Evolutionary conservation across 139 green algal genomes (phyloP), one percentile per base, ranked within the genome.

Genomic region (Pleodorina starrii): DNA sequence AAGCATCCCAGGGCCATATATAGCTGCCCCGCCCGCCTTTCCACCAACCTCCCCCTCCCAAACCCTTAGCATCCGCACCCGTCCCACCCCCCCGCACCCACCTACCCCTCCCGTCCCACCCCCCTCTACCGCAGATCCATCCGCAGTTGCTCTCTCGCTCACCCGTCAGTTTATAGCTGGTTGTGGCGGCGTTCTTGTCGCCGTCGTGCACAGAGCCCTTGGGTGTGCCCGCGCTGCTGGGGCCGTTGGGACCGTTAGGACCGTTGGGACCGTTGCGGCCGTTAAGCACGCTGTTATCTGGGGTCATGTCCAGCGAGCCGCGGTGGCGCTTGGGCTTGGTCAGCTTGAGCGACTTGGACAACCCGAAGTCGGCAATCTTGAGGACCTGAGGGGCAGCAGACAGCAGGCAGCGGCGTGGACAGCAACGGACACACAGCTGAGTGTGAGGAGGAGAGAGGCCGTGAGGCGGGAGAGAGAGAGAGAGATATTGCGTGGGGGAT

Each of bases 341-440:
- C 38, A 95, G 91, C 83, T 94, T 94, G 48, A 98, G 93, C 40
- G 96, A 98, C 91, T 98, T 98, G 63, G 90, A 96, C 38, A 99
- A 92, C 0, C 96, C 97, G 87, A 99, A 99, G 85, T 99, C 97
- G 12, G 96, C 96, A 42, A 98, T 95, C 93, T 98, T 98, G 40
- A 98, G 90, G 12, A 93, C 88, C 80, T 86, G 80, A 0, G 35
- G 51, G 14, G 40, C 19, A 9, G 9, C 54, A 12, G 14, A 60
- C 5, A 25, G 9, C 6, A 66, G 54, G 54, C 21, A 66, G 54
- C 29, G 54, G n/a, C n/a, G n/a, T n/a, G n/a, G n/a, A n/a, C n/a
- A n/a, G n/a, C n/a, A n/a, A n/a, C n/a, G n/a, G n/a, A n/a, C n/a
- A n/a, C n/a, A n/a, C n/a, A n/a, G n/a, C n/a, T n/a, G n/a, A n/a